These are phyloP conservation scores for Geotrichum klebahnii DNA, from an alignment of 1,139 yeast genomes.

Conservation along the genomic window DNA sequence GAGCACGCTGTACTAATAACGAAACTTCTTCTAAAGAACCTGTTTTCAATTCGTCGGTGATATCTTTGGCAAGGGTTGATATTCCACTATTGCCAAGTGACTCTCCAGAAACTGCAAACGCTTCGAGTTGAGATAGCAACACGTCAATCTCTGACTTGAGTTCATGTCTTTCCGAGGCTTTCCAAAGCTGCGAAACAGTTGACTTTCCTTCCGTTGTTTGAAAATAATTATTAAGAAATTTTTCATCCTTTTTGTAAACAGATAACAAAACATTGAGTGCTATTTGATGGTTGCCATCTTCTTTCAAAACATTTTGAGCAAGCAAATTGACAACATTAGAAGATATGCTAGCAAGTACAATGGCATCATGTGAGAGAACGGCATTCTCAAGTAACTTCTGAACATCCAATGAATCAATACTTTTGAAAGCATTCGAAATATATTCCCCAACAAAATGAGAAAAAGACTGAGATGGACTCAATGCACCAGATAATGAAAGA, in stretches of 20 bases:
- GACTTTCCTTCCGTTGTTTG: conserved; percentile 17
- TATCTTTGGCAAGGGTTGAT: conserved; percentile 12
- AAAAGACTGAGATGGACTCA: conserved; percentile 11
- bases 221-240: conserved; percentile 5
- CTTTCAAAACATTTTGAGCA: conserved; percentile 8
- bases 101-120: conserved; percentile 10
- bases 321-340: conserved; percentile 1
- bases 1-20: conserved; percentile 15
- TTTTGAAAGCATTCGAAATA: not conserved
- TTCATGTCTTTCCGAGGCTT: conserved; percentile 14
- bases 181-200: conserved; percentile 16
- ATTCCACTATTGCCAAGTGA: conserved; percentile 2
- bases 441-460: conserved; percentile 11
- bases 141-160: conserved; percentile 10
- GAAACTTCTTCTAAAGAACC: conserved; percentile 16
- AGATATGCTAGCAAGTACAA: conserved; percentile 4
- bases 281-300: conserved; percentile 5
- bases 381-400: conserved; percentile 6
- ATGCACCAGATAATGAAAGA: conserved; percentile 1
- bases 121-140: conserved; percentile 13
- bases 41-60: conserved; percentile 11
- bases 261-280: conserved; percentile 6
- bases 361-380: conserved; percentile 14
- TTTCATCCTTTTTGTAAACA: conserved; percentile 10
- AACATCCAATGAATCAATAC: not conserved